Evolutionary conservation across 257 asterid species (phyloP).

Genomic region (Plectranthus barbatus): DNA sequence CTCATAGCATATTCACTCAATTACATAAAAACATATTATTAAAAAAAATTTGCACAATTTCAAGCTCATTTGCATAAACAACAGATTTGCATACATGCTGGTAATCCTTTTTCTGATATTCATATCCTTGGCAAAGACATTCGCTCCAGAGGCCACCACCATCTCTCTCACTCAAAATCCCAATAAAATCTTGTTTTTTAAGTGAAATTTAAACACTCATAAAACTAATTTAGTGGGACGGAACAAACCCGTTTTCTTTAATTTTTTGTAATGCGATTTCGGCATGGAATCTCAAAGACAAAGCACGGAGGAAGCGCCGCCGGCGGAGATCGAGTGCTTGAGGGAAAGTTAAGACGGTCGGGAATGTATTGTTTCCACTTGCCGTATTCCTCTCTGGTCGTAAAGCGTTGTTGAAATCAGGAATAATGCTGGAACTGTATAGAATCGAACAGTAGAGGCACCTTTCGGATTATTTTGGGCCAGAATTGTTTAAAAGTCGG

Average conservation of each 20-base stretch:
- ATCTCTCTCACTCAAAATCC: conserved; percentile 28
- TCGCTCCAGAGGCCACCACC: conserved; percentile 80
- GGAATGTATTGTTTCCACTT: not conserved
- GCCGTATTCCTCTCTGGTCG: no score
- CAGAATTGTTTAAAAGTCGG: no score
- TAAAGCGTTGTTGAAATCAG: not conserved
- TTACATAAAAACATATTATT: no score
- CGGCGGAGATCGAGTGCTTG: not conserved
- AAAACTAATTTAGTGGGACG: not conserved
- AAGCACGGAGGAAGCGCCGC: not conserved
- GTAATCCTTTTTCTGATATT: conserved; percentile 74
- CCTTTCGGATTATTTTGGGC: not conserved
- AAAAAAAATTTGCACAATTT: not conserved
- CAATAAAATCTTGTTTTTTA: no score
- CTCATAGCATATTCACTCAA: no score
- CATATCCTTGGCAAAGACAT: conserved; percentile 73
- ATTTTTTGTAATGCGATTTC: not conserved
- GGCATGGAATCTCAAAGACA: not conserved
- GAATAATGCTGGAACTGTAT: not conserved
- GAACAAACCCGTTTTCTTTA: not conserved
- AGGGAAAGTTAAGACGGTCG: not conserved
- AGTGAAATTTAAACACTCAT: not conserved
- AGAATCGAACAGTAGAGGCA: not conserved
- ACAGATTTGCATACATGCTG: conserved; percentile 42
- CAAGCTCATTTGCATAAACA: not conserved